A percentile compares a stretch with the other conserved stretches of the same genome.
Conservation (phyloP, 2,329 filamentous ascomycete genomes). For the Cercospora brassicicola region DNA sequence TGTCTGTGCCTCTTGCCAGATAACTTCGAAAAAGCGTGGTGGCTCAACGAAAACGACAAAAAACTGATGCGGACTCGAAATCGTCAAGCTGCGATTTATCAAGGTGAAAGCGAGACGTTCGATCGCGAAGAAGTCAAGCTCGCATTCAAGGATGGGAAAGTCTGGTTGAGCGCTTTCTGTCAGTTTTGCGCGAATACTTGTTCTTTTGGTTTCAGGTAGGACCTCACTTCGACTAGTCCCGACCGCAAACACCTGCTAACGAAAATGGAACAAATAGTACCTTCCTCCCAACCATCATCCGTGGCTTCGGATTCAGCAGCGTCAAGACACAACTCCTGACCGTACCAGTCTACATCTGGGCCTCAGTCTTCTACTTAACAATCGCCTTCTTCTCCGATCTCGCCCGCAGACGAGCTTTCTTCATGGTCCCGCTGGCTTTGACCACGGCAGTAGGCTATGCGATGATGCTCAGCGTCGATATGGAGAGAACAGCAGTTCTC, state of each 20-base stretch:
- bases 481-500: conserved; percentile 23
- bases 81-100: conserved; percentile 53
- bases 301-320: conserved; percentile 43
- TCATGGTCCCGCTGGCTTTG: conserved; percentile 14
- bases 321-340: conserved; percentile 49
- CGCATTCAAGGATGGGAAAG: conserved; percentile 53
- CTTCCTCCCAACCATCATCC: conserved; percentile 26
- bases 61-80: conserved; percentile 47
- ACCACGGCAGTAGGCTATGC: conserved; percentile 10
- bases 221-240: not conserved
- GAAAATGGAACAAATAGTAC: conserved; percentile 26
- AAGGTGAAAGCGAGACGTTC: conserved; percentile 51
- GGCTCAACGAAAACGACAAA: conserved; percentile 49
- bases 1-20: conserved; percentile 22
- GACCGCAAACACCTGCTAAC: not conserved
- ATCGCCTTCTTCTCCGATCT: conserved; percentile 19
- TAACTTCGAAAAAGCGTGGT: conserved; percentile 47
- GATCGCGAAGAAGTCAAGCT: conserved; percentile 53
- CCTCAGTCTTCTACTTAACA: conserved; percentile 12
- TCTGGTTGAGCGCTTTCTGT: conserved; percentile 51
- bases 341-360: conserved; percentile 40
- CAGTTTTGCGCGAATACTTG: conserved; percentile 55
- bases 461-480: conserved; percentile 14
- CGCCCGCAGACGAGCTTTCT: conserved; percentile 10
- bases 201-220: conserved; percentile 45